Evolutionary conservation across 306 rosid genomes (phyloP).

Genomic region (Castanea sativa): DNA sequence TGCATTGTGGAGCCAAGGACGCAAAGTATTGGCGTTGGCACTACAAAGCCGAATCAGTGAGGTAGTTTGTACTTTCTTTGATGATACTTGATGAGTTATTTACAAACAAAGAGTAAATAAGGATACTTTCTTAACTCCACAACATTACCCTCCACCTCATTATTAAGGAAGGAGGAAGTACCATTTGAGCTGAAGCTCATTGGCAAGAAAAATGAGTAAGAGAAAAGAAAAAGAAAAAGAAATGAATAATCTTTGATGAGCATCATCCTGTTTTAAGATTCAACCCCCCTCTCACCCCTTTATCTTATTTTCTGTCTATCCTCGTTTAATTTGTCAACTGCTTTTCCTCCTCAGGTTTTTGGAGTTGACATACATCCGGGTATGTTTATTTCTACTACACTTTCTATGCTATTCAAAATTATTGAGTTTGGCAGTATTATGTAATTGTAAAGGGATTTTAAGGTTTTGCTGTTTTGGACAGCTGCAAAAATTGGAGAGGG

Average conservation of each 20-base stretch:
- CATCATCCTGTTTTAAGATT: neutral
- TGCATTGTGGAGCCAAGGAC: slow-evolving; percentile 74
- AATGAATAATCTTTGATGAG: neutral
- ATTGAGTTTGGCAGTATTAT: neutral
- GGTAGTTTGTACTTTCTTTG: slow-evolving; percentile 44
- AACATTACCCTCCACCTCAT: too few relatives aligned
- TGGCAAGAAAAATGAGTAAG: too few relatives aligned
- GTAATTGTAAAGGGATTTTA: neutral
- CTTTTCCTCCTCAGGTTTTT: slow-evolving; percentile 66
- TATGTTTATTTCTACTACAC: slow-evolving; percentile 29
- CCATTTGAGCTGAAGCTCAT: too few relatives aligned
- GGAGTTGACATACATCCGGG: slow-evolving; percentile 96
- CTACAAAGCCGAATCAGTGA: slow-evolving; percentile 88
- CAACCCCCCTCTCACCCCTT: neutral
- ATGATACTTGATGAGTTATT: slow-evolving; percentile 3
- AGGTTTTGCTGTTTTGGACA: slow-evolving; percentile 15
- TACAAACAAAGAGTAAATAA: neutral
- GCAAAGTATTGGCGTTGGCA: slow-evolving; percentile 77
- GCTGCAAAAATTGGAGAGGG: slow-evolving; percentile 97
- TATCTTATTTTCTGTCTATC: slow-evolving; percentile 8
- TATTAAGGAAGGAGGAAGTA: too few relatives aligned
- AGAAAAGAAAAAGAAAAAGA: too few relatives aligned
- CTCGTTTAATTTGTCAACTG: slow-evolving; percentile 9
- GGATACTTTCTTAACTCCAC: too few relatives aligned
- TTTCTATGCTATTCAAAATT: neutral